Percentiles rank a stretch among this genome's conserved stretches.
Evolutionary conservation across 164 flowering plant genomes (phyloP).

Genomic region (Euptelea pleiosperma): DNA sequence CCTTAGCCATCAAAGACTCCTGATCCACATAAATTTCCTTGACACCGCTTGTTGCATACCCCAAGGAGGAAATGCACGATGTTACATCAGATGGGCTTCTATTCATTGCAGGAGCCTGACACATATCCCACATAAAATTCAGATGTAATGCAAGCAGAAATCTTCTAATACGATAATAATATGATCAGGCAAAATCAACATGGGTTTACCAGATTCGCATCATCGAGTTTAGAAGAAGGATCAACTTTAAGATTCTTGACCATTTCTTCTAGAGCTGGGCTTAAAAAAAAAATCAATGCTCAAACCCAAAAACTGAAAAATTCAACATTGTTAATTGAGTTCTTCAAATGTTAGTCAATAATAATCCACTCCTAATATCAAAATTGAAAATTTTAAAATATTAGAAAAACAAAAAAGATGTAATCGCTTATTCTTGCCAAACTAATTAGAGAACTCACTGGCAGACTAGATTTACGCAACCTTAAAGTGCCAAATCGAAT

Average conservation of each 20-base stretch:
- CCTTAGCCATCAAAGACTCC: constrained; percentile 31
- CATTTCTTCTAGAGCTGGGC: constrained; percentile 36
- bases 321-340: neutral
- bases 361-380: too few species aligned
- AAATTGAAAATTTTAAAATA: too few species aligned
- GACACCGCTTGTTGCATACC: constrained; percentile 32
- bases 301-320: neutral
- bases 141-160: too few species aligned
- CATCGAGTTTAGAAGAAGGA: constrained; percentile 23
- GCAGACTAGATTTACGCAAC: too few species aligned
- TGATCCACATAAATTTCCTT: constrained; percentile 38
- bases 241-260: constrained; percentile 35
- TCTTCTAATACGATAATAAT: too few species aligned
- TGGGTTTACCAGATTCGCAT: constrained; percentile 26
- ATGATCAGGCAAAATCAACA: neutral
- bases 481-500: too few species aligned
- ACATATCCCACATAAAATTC: neutral
- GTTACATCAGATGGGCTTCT: constrained; percentile 38
- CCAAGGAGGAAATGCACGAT: constrained; percentile 41
- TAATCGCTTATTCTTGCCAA: too few species aligned
- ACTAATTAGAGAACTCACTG: too few species aligned
- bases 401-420: too few species aligned
- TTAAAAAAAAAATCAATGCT: constrained; percentile 22
- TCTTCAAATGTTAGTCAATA: too few species aligned
- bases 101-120: constrained; percentile 30